Base-by-base conservation (phyloP, 2,329 filamentous ascomycete genomes). In the Xylariaceae sp. region DNA sequence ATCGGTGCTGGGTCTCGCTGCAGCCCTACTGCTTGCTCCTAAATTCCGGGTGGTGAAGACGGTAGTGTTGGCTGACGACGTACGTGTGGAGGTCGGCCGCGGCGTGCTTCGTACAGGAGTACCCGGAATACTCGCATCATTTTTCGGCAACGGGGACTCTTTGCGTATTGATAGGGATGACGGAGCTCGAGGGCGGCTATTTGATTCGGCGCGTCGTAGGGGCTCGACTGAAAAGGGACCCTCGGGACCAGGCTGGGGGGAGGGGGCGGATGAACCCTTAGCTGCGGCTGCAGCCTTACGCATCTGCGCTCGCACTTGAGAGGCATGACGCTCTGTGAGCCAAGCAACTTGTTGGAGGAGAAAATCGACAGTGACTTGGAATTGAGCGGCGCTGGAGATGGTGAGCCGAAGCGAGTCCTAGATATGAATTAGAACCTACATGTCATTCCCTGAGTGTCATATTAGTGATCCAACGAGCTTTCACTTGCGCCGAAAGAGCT, bases 301-400 rank as follows among this genome's bases (percentile, higher is more conserved):
- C 71, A 97, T 89, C 66, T 96, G 89, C 16, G 87, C 89, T 51
- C 88, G 81, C 36, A 97, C 87, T 61, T 96, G 89, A 1, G 87
- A 87, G 19, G 94, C 78, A 67, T 97, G 89, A 38, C 87, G 78
- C 61, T 97, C 90, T 59, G 93, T 95, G 4, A 97, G 78, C 78
- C 89, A 95, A 63, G 89, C 89, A 49, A 89, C 89, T 65, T 98
- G 89, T 61, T 95, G 88, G 13, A 96, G 78, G 24, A 98, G 76
- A 58, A 97, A 97, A 31, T 89, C 78, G 43, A 94, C 80, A 19
- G 87, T 85, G 16, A 96, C 91, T 48, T 90, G 78, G 64, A 96
- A 95, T 34, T 79, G 74, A 39, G 78, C 72, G 35, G 60, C 60
- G 87, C 88, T 59, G 85, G 85, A 52, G 8, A 44, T 34, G 44